Evolutionary conservation across 805 yeast genomes (phyloP), one percentile per base, ranked within the genome.

Genomic region (Yamadazyma scolyti): DNA sequence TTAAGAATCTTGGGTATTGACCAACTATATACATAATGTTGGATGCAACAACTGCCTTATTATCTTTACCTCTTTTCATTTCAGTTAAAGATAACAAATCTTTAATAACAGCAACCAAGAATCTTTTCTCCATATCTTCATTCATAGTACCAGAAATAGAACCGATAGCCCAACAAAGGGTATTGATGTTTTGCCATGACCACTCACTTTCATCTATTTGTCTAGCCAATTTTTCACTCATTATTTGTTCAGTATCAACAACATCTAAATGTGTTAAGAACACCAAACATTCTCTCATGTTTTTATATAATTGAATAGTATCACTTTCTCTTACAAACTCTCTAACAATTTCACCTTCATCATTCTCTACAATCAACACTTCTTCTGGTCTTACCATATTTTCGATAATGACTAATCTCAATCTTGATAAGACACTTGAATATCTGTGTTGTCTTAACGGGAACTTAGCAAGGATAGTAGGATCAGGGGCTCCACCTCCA

Each of bases 1-100:
- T 89, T 54, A 93, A 71, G 53, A 93, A 93, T 56, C 99, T 73
- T 32, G 99, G 99, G 56, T 93, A 93, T 65, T 93, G 99, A 28
- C 99, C 99, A 40, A 93, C 98, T 62, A 93, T 93, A 66, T 93
- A 93, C 99, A 93, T 93, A 54, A 93, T 93, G 57, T 93, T 90
- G n/a, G 97, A 93, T 7, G 99, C 99, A 35, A 93, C 97, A 34
- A 93, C 97, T 1, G 98, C 99, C 60, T 93, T 93, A 63, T 93
- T 93, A 60, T 88, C 97, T 56, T 93, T 93, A 43, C 98, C 98
- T 43, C 95, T 77, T 64, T 89, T 93, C 82, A 84, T 82, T 54
- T 90, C 97, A 4, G 98, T 93, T 44, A 93, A 73, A 0, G 93
- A 84, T 40, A 93, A 71, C 44, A 93, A 68, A 54, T 90, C 97